Conservation (phyloP, 768 basidiomycete genomes). For the Hypsizygus marmoreus region DNA sequence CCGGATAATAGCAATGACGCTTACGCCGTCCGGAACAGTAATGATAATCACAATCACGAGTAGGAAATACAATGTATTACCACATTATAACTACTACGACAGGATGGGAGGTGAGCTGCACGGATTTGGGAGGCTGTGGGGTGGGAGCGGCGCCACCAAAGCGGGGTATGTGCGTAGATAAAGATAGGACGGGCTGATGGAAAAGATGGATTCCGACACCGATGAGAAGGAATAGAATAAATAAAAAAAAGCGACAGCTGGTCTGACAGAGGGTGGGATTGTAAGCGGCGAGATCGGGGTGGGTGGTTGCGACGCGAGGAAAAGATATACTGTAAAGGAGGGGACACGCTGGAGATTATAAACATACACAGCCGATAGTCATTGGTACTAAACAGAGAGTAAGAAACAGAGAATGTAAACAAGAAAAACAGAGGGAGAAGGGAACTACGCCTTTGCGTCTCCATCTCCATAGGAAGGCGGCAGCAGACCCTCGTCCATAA, state of each 20-base stretch:
- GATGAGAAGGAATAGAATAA: no score
- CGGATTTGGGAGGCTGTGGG: background rate
- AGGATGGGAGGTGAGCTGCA: background rate
- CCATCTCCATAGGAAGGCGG: constrained; percentile 28
- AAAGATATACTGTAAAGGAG: background rate
- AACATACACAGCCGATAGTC: constrained; percentile 9
- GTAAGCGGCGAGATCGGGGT: no score
- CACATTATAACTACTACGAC: constrained; percentile 2
- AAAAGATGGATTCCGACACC: background rate
- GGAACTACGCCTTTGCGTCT: constrained; percentile 17
- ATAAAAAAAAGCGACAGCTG: no score
- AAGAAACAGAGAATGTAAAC: background rate
- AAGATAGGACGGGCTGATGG: background rate
- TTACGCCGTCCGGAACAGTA: background rate
- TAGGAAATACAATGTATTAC: constrained; percentile 3
- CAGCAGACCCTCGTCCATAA: constrained; percentile 47
- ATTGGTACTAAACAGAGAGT: background rate
- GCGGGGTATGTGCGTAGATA: constrained; percentile 1
- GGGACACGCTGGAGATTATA: constrained; percentile 7
- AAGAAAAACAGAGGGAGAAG: background rate
- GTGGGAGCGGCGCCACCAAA: background rate
- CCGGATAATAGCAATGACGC: no score
- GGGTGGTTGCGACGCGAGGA: no score
- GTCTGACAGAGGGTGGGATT: no score
- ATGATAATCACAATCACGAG: background rate